phyloP scores from a whole-genome alignment of 2,329 filamentous ascomycete species.

The Exophiala sp. region DNA sequence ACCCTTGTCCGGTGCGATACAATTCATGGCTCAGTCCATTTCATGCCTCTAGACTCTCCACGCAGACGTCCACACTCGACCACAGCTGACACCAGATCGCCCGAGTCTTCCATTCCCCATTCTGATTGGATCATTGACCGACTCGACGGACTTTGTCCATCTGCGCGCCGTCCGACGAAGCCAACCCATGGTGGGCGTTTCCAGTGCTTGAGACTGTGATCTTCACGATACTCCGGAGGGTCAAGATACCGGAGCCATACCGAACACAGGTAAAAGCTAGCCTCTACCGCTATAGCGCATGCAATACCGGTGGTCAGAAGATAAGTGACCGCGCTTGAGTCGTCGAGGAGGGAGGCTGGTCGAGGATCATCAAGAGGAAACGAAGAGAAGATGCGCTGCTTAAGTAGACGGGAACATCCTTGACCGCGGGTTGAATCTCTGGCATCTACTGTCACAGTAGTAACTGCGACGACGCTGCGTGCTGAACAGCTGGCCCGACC shows the following conservation, averaged over 20 bases:
- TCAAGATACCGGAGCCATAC: background rate
- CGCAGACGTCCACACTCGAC: background rate
- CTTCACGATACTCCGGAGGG: conserved; percentile 3
- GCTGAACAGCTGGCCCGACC: conserved; percentile 5
- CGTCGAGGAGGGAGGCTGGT: background rate
- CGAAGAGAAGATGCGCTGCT: background rate
- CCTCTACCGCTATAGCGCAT: conserved; percentile 12
- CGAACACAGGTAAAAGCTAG: conserved; percentile 9
- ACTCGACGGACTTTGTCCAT: background rate
- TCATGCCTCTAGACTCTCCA: background rate
- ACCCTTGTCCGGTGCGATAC: too few species aligned
- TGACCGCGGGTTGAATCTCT: background rate
- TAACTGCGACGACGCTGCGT: background rate
- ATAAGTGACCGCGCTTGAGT: conserved; percentile 1
- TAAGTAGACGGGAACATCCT: conserved; percentile 1
- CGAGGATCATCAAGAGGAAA: background rate
- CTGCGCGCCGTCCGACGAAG: conserved; percentile 12
- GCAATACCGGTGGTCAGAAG: conserved; percentile 14
- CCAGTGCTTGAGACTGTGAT: conserved; percentile 8
- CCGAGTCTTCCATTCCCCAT: background rate
- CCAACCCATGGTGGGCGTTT: conserved; percentile 4
- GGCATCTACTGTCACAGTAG: background rate
- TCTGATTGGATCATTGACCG: conserved; percentile 7
- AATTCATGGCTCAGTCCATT: too few species aligned
- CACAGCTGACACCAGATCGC: background rate